Evolutionary conservation across 371 early-diverging fungal species (phyloP).

Genomic region (Syncephalastrum contaminatum): DNA sequence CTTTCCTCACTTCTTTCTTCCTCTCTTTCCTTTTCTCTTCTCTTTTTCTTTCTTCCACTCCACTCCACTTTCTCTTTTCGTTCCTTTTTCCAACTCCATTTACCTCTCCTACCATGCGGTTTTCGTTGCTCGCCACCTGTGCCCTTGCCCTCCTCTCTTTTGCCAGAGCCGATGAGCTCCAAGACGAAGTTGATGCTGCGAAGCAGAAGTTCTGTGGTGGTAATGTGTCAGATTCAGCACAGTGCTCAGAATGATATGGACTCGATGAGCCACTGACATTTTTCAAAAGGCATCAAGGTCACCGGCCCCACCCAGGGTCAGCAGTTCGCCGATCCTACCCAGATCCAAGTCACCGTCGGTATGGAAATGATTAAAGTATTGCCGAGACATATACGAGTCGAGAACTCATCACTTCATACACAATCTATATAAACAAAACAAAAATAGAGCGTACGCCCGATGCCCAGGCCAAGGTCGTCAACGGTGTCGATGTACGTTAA

Average conservation of each 20-base stretch:
- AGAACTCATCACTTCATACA: neutral
- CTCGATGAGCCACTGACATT: neutral
- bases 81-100: slow-evolving; percentile 9
- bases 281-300: slow-evolving; percentile 26
- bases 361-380: slow-evolving; percentile 16
- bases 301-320: slow-evolving; percentile 34
- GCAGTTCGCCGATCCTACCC: slow-evolving; percentile 36
- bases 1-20: slow-evolving; percentile 5
- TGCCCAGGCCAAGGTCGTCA: slow-evolving; percentile 39
- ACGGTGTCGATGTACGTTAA: slow-evolving; percentile 43
- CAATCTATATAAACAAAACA: neutral
- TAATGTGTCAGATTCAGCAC: slow-evolving; percentile 8
- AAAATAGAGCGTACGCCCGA: slow-evolving; percentile 39
- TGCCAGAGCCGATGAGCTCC: slow-evolving; percentile 35
- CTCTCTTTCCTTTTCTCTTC: slow-evolving; percentile 6
- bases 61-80: slow-evolving; percentile 1
- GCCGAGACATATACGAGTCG: neutral
- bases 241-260: neutral
- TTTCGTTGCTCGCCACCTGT: slow-evolving; percentile 26
- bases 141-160: slow-evolving; percentile 27
- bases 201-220: slow-evolving; percentile 49
- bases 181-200: slow-evolving; percentile 45
- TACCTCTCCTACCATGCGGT: slow-evolving; percentile 23
- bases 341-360: slow-evolving; percentile 47
- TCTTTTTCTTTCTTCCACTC: slow-evolving; percentile 2